Conservation (phyloP, 352 stramenopile species). For the Albugo laibachii region DNA sequence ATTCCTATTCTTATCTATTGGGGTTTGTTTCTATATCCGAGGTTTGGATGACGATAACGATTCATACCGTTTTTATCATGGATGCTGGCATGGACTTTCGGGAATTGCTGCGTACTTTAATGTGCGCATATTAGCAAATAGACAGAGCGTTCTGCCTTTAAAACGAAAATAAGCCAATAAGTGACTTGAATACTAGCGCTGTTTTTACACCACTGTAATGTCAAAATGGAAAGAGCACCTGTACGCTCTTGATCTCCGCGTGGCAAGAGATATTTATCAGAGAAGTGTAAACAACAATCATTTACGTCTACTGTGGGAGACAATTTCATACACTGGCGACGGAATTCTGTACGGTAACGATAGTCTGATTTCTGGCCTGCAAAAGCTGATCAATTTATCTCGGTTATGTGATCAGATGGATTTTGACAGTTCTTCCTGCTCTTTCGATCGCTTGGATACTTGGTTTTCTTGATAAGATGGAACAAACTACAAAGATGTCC, state of each 20-base stretch:
- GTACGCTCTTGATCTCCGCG: constrained; percentile 56
- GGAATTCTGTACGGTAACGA: constrained; percentile 18
- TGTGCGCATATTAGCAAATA: constrained; percentile 25
- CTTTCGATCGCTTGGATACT: constrained; percentile 15
- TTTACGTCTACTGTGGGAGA: constrained; percentile 37
- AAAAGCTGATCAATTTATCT: not conserved
- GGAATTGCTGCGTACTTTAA: constrained; percentile 52
- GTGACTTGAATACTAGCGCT: not conserved
- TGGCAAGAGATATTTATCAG: constrained; percentile 47
- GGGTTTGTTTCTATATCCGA: constrained; percentile 31
- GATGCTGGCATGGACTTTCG: constrained; percentile 61
- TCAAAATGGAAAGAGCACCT: constrained; percentile 13
- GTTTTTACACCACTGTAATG: not conserved
- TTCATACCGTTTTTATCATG: constrained; percentile 63
- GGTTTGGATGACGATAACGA: constrained; percentile 53
- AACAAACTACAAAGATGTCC: constrained; percentile 11
- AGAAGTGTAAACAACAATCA: constrained; percentile 26
- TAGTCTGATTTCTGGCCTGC: not conserved
- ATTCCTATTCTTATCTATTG: constrained; percentile 22
- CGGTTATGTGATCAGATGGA: constrained; percentile 15
- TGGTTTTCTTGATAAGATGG: constrained; percentile 13
- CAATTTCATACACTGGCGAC: constrained; percentile 65
- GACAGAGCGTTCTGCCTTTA: not conserved
- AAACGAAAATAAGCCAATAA: too few relatives aligned
- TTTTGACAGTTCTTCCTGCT: constrained; percentile 30